Base-by-base conservation (phyloP, 345 rosid species). In the Acer yangbiense region DNA sequence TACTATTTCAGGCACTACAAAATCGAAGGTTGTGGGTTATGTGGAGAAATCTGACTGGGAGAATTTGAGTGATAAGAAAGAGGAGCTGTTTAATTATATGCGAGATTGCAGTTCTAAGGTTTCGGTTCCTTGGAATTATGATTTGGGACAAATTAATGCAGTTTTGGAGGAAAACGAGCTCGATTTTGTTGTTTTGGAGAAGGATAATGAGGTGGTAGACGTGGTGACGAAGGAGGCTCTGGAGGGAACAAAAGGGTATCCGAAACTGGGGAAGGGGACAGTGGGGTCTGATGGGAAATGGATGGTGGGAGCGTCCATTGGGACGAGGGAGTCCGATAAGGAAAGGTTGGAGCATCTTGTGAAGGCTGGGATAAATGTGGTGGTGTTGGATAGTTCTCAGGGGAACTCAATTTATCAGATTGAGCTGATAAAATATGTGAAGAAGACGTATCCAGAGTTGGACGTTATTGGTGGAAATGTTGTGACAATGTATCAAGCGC, bases 381-480 rank as follows among this genome's bases (percentile, higher is more conserved):
- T 92, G 50, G 95, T 95, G 68, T 80, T 95, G 69, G 97, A 95
- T 80, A 93, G 99, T 76, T 93, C 99, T 21, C 99, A 93, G 67
- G 99, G 98, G 69, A 95, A 95, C 83, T 95, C 99, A 13, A 80
- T 84, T 57, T 93, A 89, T 80, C 97, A 95, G 82, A 87, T 92
- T 78, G 99, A 90, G 82, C 90, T 95, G 99, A 86, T 95, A 29
- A 93, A 90, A 83, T 89, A 87, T 65, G 82, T 87, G 32, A 95
- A 93, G 78, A 86, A 32, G 39, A 86, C 82, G 10, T 93, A 92
- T 82, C 94, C 97, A 2, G 85, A 89, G 39, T 68, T 95, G 84
- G 98, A 95, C 81, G 94, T 93, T 77, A 83, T 93, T 80, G 98
- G 96, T 65, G 99, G 99, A 7, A 95, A 95, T 65, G 93, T 95